Evolutionary conservation across 306 rosid genomes (phyloP).

Genomic region (Mucuna pruriens): DNA sequence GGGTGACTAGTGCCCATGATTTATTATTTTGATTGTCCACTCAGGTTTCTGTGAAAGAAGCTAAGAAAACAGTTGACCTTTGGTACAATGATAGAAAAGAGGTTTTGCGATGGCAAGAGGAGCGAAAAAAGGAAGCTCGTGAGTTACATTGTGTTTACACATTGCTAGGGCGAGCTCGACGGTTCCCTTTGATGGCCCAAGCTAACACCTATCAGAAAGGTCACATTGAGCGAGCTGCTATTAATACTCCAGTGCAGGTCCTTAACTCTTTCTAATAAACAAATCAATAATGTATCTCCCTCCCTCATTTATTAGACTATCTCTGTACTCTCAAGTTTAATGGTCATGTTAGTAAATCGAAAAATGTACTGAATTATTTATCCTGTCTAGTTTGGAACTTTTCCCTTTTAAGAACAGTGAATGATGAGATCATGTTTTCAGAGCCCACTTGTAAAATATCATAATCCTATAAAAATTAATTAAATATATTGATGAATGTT

Average conservation of each 20-base stretch:
- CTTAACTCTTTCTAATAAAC: constrained; percentile 33
- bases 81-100: constrained; percentile 94
- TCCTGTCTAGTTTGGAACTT: not conserved
- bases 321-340: constrained; percentile 8
- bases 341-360: not conserved
- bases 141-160: constrained; percentile 62
- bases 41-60: constrained; percentile 91
- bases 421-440: constrained; percentile 16
- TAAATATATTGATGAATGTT: not conserved
- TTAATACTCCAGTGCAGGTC: constrained; percentile 97
- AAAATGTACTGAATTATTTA: not conserved
- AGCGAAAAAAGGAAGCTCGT: constrained; percentile 78
- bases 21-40: constrained; percentile 26
- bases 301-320: constrained; percentile 8
- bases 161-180: constrained; percentile 84
- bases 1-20: not conserved
- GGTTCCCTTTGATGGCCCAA: constrained; percentile 68
- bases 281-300: constrained; percentile 9
- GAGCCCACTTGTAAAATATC: not conserved
- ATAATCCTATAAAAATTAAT: not conserved
- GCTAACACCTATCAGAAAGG: constrained; percentile 73
- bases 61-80: constrained; percentile 82
- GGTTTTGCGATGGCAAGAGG: constrained; percentile 79
- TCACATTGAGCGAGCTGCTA: constrained; percentile 96
- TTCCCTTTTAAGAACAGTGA: not conserved